Percentiles rank a stretch among this genome's conserved stretches.
These are phyloP conservation scores for Botrytis tulipae DNA, from an alignment of 2,329 filamentous ascomycete species.

Conservation along the genomic window DNA sequence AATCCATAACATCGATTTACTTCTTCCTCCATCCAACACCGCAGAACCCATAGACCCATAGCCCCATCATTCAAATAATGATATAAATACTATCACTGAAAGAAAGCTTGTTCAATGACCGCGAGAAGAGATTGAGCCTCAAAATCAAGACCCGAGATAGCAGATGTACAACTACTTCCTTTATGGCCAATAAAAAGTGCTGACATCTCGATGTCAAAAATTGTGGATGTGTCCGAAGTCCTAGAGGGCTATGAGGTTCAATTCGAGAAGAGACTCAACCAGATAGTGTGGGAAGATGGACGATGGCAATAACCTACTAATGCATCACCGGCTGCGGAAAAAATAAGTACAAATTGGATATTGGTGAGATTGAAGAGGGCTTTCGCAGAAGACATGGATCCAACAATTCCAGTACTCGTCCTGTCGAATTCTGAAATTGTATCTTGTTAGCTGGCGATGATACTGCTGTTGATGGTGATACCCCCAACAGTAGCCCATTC, in stretches of 20 bases:
- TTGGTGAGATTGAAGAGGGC: slow-evolving; percentile 21
- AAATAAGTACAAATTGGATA: slow-evolving; percentile 19
- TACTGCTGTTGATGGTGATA: slow-evolving; percentile 20
- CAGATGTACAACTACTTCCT: slow-evolving; percentile 16
- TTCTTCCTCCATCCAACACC: not conserved
- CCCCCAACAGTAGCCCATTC: slow-evolving; percentile 17
- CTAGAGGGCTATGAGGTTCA: not conserved
- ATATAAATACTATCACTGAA: slow-evolving; percentile 5
- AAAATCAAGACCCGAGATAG: not conserved
- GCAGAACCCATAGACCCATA: not conserved
- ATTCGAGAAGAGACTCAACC: slow-evolving; percentile 20
- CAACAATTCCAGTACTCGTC: slow-evolving; percentile 21
- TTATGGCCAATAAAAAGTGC: not conserved
- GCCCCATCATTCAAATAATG: not conserved
- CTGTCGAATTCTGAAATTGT: slow-evolving; percentile 20
- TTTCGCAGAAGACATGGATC: slow-evolving; percentile 19
- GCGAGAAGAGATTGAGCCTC: too few species aligned
- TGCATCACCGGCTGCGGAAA: not conserved
- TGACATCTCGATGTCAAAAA: slow-evolving; percentile 16
- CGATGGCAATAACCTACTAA: slow-evolving; percentile 24
- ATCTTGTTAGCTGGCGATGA: slow-evolving; percentile 12
- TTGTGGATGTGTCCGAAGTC: not conserved
- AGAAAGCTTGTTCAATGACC: slow-evolving; percentile 19
- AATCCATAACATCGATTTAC: not conserved
- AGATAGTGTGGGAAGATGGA: slow-evolving; percentile 17